Conservation (phyloP, 2,329 filamentous ascomycete genomes). For the Fusarium odoratissimum region DNA sequence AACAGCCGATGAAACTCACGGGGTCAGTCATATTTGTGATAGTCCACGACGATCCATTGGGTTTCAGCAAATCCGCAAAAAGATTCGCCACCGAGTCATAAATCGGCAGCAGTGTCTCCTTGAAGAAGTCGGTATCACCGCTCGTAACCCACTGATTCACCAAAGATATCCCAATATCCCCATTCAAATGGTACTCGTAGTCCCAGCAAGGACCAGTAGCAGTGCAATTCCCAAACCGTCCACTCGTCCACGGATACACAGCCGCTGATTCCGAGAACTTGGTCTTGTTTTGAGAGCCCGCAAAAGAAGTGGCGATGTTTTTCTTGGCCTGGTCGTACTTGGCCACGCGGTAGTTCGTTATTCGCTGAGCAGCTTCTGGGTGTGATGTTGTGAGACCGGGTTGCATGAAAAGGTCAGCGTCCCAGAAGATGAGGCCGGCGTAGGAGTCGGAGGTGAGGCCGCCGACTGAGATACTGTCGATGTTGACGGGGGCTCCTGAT, state of each 20-base stretch:
- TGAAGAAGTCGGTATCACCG: background rate
- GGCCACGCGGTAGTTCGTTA: slow-evolving; percentile 1
- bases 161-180: background rate
- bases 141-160: slow-evolving; percentile 6
- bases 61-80: background rate
- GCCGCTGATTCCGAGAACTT: background rate
- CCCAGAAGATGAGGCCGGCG: slow-evolving; percentile 4
- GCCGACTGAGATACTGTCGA: background rate
- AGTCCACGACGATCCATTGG: background rate
- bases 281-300: background rate
- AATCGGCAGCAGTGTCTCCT: background rate
- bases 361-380: slow-evolving; percentile 1
- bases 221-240: background rate
- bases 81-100: background rate
- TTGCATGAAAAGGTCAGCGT: slow-evolving; percentile 10
- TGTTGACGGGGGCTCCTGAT: background rate
- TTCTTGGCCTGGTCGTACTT: background rate
- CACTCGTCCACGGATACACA: slow-evolving; percentile 10
- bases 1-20: rapidly evolving
- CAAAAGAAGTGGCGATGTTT: background rate
- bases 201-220: slow-evolving; percentile 12
- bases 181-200: slow-evolving; percentile 4
- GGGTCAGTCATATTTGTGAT: slow-evolving; percentile 8
- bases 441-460: slow-evolving; percentile 8
- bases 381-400: background rate